Evolutionary conservation across 768 basidiomycete species (phyloP).

Genomic region (Boletus edulis): DNA sequence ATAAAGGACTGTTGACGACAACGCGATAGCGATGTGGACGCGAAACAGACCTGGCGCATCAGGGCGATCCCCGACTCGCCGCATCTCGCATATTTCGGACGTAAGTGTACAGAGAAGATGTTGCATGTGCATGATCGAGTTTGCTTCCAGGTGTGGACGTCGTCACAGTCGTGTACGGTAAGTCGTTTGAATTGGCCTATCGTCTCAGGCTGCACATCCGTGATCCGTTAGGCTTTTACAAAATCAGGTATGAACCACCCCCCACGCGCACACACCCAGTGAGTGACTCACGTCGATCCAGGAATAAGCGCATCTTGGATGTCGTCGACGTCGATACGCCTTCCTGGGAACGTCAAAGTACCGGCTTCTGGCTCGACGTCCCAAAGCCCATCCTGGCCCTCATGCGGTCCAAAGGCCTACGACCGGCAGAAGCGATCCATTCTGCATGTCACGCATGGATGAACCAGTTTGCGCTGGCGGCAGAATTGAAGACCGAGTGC

Average conservation of each 20-base stretch:
- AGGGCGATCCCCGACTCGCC: slow-evolving; percentile 57
- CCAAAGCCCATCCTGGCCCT: slow-evolving; percentile 50
- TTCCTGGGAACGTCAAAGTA: slow-evolving; percentile 70
- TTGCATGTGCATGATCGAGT: neutral
- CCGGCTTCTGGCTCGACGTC: slow-evolving; percentile 80
- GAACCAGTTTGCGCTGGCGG: slow-evolving; percentile 67
- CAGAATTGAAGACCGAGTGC: slow-evolving; percentile 80
- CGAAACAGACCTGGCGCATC: slow-evolving; percentile 73
- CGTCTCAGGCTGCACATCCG: neutral
- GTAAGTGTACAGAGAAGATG: slow-evolving; percentile 38
- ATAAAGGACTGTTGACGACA: neutral
- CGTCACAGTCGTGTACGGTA: slow-evolving; percentile 72
- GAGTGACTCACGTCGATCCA: slow-evolving; percentile 23
- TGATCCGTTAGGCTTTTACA: slow-evolving; percentile 65
- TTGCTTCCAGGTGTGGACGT: slow-evolving; percentile 53
- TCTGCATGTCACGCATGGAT: slow-evolving; percentile 82
- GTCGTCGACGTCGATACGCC: slow-evolving; percentile 75
- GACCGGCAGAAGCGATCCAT: slow-evolving; percentile 80
- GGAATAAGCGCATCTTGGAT: slow-evolving; percentile 67
- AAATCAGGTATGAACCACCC: slow-evolving; percentile 51
- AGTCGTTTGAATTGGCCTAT: slow-evolving; percentile 15
- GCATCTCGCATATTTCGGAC: slow-evolving; percentile 66
- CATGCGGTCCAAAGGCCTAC: slow-evolving; percentile 53
- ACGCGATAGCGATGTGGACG: slow-evolving; percentile 63
- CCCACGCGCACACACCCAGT: neutral